Evolutionary conservation across 148 eudicot species (phyloP).

Genomic region (Suaeda aralocaspica): DNA sequence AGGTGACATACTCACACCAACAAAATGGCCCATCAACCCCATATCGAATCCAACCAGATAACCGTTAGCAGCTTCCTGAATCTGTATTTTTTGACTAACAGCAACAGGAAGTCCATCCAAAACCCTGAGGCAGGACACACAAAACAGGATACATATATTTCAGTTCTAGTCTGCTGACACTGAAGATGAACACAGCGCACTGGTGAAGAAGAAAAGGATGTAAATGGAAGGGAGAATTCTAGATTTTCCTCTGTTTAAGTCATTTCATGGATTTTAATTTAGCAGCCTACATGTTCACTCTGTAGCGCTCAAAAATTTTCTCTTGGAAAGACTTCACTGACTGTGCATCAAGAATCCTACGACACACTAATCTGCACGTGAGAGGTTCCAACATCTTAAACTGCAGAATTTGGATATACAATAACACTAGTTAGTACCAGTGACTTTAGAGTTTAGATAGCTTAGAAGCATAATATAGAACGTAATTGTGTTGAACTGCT

Average conservation of each 20-base stretch:
- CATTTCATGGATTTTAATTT: too few species aligned
- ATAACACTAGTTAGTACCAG: conserved; percentile 15
- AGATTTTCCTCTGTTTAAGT: too few species aligned
- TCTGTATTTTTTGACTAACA: too few species aligned
- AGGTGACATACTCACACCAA: conserved; percentile 60
- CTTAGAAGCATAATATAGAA: too few species aligned
- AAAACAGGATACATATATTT: conserved; percentile 42
- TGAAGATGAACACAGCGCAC: not conserved
- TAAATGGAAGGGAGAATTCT: conserved; percentile 1
- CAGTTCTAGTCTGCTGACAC: conserved; percentile 35
- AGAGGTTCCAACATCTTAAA: conserved; percentile 57
- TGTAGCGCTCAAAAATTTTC: conserved; percentile 54
- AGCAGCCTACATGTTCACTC: conserved; percentile 59
- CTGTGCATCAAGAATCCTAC: conserved; percentile 44
- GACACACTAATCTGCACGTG: conserved; percentile 48
- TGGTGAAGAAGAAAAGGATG: too few species aligned
- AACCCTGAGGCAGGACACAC: too few species aligned
- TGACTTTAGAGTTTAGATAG: too few species aligned
- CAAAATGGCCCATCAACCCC: conserved; percentile 51
- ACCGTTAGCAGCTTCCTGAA: too few species aligned
- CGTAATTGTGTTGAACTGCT: too few species aligned
- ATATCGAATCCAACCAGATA: conserved; percentile 54
- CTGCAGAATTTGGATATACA: conserved; percentile 26
- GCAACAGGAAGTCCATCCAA: too few species aligned
- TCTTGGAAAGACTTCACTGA: conserved; percentile 52